Evolutionary conservation across 225 moss, liverwort and hornwort genomes (phyloP).

Genomic region (Asterella californica): DNA sequence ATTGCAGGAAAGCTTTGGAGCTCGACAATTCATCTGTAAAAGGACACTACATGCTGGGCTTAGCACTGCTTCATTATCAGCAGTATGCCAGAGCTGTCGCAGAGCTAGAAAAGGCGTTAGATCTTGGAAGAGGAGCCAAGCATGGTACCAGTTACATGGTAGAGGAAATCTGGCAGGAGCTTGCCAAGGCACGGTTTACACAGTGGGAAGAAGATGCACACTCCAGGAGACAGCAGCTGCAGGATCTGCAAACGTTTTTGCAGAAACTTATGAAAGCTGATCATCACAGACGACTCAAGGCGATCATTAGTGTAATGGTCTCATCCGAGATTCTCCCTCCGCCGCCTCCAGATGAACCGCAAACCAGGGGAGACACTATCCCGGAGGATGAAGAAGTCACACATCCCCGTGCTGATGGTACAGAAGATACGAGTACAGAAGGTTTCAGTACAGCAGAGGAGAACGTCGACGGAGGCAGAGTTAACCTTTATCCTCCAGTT

Average conservation of each 20-base stretch:
- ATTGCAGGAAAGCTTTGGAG: conserved; percentile 41
- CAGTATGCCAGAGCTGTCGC: conserved; percentile 41
- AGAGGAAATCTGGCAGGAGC: conserved; percentile 85
- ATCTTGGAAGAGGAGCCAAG: conserved; percentile 57
- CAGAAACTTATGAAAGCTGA: conserved; percentile 20
- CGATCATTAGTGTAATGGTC: conserved; percentile 28
- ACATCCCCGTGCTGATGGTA: background rate
- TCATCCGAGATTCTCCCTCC: background rate
- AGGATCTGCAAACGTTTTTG: conserved; percentile 50
- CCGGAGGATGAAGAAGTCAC: background rate
- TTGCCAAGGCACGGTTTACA: conserved; percentile 59
- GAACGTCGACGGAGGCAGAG: background rate
- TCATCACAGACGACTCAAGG: conserved; percentile 25
- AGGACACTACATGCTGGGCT: conserved; percentile 41
- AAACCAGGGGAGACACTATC: too few relatives aligned
- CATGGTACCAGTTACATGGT: conserved; percentile 53
- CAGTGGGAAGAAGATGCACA: conserved; percentile 60
- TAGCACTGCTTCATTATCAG: conserved; percentile 44
- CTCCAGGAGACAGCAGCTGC: conserved; percentile 48
- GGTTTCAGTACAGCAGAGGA: background rate
- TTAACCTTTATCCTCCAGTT: conserved; percentile 4
- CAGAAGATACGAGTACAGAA: background rate
- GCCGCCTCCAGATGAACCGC: background rate
- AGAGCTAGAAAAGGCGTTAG: conserved; percentile 62
- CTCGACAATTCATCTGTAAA: conserved; percentile 40